Evolutionary conservation across 352 stramenopile genomes (phyloP).

Genomic region (Phytophthora hybrid): DNA sequence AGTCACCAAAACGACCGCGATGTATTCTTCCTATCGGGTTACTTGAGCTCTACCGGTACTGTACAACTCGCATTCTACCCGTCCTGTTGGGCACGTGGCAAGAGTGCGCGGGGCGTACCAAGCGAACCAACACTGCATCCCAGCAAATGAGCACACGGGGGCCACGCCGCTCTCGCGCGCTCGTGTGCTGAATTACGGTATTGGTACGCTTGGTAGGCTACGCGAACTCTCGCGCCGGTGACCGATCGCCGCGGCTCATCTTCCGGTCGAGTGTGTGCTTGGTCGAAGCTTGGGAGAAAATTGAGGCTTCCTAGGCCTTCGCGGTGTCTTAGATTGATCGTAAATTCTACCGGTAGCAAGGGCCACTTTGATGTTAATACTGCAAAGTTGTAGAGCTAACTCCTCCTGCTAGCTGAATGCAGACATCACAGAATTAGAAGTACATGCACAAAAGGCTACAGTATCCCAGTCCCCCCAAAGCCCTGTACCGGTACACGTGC

Average conservation of each 20-base stretch:
- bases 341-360: no score
- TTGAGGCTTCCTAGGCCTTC: no score
- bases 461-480: no score
- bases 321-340: no score
- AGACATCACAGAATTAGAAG: no score
- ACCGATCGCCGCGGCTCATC: not conserved
- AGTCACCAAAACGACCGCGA: no score
- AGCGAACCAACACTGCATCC: slow-evolving; percentile 37
- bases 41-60: not conserved
- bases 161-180: not conserved
- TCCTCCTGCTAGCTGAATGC: no score
- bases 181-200: slow-evolving; percentile 30
- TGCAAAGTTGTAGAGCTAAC: no score
- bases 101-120: slow-evolving; percentile 32
- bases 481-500: no score
- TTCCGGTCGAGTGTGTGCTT: slow-evolving; percentile 9
- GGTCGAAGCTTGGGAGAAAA: not conserved
- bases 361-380: no score
- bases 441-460: no score
- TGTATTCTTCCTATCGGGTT: not conserved
- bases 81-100: slow-evolving; percentile 11
- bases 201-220: slow-evolving; percentile 43
- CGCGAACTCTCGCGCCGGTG: slow-evolving; percentile 26
- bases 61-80: not conserved
- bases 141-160: slow-evolving; percentile 17